Evolutionary conservation across 2,329 filamentous ascomycete species (phyloP), one percentile per base, ranked within the genome.

Genomic region (Fusarium sp.): DNA sequence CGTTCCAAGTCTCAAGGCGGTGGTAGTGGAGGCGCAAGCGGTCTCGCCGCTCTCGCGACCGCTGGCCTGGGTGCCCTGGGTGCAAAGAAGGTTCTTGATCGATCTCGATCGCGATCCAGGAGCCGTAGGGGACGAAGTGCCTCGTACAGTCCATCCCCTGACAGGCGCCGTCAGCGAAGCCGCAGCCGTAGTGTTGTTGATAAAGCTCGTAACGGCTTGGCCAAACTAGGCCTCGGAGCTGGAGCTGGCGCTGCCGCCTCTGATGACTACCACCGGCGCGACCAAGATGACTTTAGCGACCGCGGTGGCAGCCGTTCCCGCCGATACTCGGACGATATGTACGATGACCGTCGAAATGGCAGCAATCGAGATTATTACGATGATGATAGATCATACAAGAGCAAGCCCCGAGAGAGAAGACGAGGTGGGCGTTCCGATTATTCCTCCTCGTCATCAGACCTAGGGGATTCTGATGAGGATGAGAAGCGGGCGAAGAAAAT

Each of bases 181-280:
- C 87, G 90, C 71, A 91, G 90, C 83, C 89, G 89, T 69, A 91
- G 90, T 78, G 86, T 91, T n/a, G 89, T 91, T 14, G 89, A 91
- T 78, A 84, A 84, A 59, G 88, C 89, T 26, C 88, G 90, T 62
- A 89, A 89, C 68, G 85, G 89, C 60, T 83, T 92, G 41, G 89
- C 90, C 73, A 90, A 88, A 78, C 82, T 92, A 20, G 90, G 90
- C 53, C 81, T 92, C 38, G 89, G 89, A 57, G 87, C 85, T 9
- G 84, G 82, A 3, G 81, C 85, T 11, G 85, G 82, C 3, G 82
- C 65, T 18, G 73, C 75, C 66, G 74, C 78, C 65, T 73, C 79
- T 7, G 82, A 85, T 39, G 82, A 85, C 39, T 78, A 82, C 42
- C 79, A 78, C 35, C 79, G 81, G 16, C 81, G 82, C n/a, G 81